These are phyloP conservation scores for Solanum ossicruentum DNA, from an alignment of 257 asterid genomes.

Conservation along the genomic window DNA sequence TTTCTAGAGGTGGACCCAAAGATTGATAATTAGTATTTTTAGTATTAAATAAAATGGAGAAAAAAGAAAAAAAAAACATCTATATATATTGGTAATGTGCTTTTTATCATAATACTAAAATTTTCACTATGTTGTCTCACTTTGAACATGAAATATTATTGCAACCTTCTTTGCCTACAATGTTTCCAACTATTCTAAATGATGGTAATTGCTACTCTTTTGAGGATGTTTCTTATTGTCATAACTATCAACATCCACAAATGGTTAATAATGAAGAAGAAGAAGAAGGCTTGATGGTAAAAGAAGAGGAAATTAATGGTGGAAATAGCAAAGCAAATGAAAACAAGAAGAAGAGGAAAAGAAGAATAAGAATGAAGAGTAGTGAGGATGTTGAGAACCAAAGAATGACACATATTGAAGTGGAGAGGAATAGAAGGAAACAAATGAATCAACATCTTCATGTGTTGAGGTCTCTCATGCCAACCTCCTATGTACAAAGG, in stretches of 20 bases:
- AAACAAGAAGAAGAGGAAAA: conserved; percentile 55
- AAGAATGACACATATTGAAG: conserved; percentile 92
- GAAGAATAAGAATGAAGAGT: conserved; percentile 69
- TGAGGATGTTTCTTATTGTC: background rate
- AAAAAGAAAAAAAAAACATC: conserved; percentile 24
- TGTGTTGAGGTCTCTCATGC: conserved; percentile 91
- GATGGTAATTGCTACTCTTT: conserved; percentile 15
- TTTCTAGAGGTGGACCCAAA: conserved; percentile 37
- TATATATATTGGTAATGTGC: background rate
- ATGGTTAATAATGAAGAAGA: conserved; percentile 53
- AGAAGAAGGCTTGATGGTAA: conserved; percentile 16
- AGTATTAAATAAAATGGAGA: conserved; percentile 34
- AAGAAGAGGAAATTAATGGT: conserved; percentile 4
- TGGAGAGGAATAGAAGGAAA: conserved; percentile 84
- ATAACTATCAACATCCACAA: conserved; percentile 37
- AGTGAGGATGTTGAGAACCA: conserved; percentile 94
- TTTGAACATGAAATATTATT: conserved; percentile 15
- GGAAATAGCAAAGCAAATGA: conserved; percentile 16
- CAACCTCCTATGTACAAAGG: conserved; percentile 92
- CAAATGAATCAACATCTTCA: conserved; percentile 96
- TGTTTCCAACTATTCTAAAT: conserved; percentile 4
- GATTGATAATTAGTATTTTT: conserved; percentile 21
- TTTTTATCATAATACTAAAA: background rate
- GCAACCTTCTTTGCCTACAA: conserved; percentile 31
- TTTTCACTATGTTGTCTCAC: conserved; percentile 17